A percentile compares a stretch with the other conserved stretches of the same genome.
Evolutionary conservation across 2,329 filamentous ascomycete species (phyloP).

Genomic region (Neopestalotiopsis clavispora): DNA sequence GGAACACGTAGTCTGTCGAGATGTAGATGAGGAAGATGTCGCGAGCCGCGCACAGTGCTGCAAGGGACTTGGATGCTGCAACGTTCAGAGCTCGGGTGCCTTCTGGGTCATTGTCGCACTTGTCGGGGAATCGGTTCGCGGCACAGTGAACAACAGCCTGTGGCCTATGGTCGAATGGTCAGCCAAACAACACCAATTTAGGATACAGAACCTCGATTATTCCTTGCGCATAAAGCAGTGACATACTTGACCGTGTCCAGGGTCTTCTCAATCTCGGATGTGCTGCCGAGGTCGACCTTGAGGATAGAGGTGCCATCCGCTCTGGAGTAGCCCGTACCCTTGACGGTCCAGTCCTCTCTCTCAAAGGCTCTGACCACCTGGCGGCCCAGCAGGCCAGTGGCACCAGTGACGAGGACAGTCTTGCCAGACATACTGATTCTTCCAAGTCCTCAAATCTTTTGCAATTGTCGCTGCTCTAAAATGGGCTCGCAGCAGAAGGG

Average conservation of each 20-base stretch:
- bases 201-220: background rate
- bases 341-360: conserved; percentile 68
- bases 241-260: conserved; percentile 62
- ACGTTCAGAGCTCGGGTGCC: conserved; percentile 78
- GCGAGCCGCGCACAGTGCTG: conserved; percentile 66
- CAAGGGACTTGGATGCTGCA: conserved; percentile 69
- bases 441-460: too few species aligned
- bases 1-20: conserved; percentile 83
- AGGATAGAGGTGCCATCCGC: conserved; percentile 72
- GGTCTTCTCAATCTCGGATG: conserved; percentile 50
- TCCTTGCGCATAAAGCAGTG: background rate
- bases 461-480: background rate
- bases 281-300: conserved; percentile 58
- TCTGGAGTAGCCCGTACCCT: conserved; percentile 76
- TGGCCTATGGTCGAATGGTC: conserved; percentile 55
- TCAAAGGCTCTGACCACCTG: conserved; percentile 77
- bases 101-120: conserved; percentile 79
- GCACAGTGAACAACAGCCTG: conserved; percentile 87
- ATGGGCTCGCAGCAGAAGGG: background rate
- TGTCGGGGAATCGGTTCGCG: conserved; percentile 86
- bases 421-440: conserved; percentile 39
- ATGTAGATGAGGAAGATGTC: conserved; percentile 75
- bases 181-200: background rate
- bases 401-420: conserved; percentile 79
- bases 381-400: conserved; percentile 81